Percentiles rank a stretch among this genome's conserved stretches.
Evolutionary conservation across 176 grass and related monocot species (phyloP).

Genomic region (Eremochloa ophiuroides): DNA sequence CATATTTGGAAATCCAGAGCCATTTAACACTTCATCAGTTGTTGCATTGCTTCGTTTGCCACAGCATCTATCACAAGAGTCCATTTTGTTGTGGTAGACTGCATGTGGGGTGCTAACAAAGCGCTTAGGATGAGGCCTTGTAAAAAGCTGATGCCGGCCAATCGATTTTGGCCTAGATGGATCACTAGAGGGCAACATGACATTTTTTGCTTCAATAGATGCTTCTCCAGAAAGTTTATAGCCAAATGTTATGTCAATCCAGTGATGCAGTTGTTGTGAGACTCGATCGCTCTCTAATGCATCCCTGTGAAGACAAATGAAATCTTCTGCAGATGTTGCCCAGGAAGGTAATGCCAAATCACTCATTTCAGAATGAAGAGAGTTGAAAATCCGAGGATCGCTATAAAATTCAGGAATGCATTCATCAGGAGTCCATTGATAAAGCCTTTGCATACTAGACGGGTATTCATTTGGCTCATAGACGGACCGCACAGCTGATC

Average conservation of each 20-base stretch:
- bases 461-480: constrained; percentile 99
- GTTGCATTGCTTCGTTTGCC: constrained; percentile 9
- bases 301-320: constrained; percentile 81
- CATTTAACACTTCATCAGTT: constrained; percentile 17
- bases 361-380: constrained; percentile 91
- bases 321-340: constrained; percentile 70
- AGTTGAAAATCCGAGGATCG: constrained; percentile 76
- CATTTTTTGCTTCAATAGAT: constrained; percentile 91
- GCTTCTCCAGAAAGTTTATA: constrained; percentile 85
- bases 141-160: constrained; percentile 82
- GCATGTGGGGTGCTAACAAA: constrained; percentile 39
- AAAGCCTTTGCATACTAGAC: constrained; percentile 89
- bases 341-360: constrained; percentile 85
- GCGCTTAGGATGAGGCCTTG: constrained; percentile 73
- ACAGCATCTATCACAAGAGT: constrained; percentile 58
- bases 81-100: constrained; percentile 44
- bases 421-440: constrained; percentile 97
- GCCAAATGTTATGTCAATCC: constrained; percentile 99
- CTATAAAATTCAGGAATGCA: constrained; percentile 96
- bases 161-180: constrained; percentile 67
- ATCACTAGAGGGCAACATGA: constrained; percentile 85
- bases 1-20: background rate
- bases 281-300: constrained; percentile 85
- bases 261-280: constrained; percentile 84
- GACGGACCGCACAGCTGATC: constrained; percentile 75